Evolutionary conservation across 2,329 filamentous ascomycete species (phyloP).

Genomic region (Ciborinia camelliae): DNA sequence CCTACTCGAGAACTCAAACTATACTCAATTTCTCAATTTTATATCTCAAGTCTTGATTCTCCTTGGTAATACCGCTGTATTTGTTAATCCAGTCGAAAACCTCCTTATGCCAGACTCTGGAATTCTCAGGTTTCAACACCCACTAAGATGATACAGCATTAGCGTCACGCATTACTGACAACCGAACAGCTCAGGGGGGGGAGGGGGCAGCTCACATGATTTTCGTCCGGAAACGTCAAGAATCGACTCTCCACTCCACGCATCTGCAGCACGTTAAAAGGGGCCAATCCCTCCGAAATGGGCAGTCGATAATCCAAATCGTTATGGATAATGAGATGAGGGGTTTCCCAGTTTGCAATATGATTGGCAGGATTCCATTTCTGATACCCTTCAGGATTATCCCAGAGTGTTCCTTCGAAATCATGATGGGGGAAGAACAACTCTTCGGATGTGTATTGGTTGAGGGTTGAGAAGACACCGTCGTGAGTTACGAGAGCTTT

Average conservation of each 20-base stretch:
- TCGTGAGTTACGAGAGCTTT: constrained; percentile 87
- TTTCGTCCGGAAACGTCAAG: constrained; percentile 66
- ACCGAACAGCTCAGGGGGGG: neutral
- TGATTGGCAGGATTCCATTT: constrained; percentile 64
- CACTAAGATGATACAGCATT: constrained; percentile 46
- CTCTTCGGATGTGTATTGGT: constrained; percentile 63
- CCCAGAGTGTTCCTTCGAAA: constrained; percentile 53
- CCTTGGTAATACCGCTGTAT: constrained; percentile 48
- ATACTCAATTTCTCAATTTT: constrained; percentile 21
- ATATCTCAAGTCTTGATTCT: constrained; percentile 27
- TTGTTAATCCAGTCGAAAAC: constrained; percentile 76
- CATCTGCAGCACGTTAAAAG: constrained; percentile 63
- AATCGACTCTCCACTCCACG: constrained; percentile 60
- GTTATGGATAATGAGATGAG: constrained; percentile 85
- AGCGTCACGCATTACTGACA: neutral
- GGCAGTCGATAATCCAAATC: constrained; percentile 87
- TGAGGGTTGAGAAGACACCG: constrained; percentile 72
- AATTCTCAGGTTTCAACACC: constrained; percentile 91
- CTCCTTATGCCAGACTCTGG: constrained; percentile 81
- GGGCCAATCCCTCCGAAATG: constrained; percentile 70
- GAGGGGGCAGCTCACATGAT: constrained; percentile 46
- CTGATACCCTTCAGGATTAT: constrained; percentile 60
- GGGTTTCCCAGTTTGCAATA: constrained; percentile 59
- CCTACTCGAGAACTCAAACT: neutral
- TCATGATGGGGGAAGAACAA: constrained; percentile 70